Evolutionary conservation across 78 protist species (phyloP).

Genomic region (Creolimax fragrantissima): DNA sequence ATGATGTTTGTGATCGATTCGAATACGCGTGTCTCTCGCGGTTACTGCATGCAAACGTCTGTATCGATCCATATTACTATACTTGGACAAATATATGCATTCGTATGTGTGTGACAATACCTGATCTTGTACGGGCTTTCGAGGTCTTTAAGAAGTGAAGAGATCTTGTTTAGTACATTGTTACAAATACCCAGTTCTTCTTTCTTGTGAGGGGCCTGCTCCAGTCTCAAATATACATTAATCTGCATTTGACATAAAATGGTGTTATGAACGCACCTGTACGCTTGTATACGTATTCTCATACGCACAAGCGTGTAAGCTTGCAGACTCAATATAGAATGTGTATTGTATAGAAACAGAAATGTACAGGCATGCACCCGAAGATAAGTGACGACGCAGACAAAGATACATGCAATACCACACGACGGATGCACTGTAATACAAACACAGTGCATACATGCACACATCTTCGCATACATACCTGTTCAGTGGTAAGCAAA

Average conservation of each 20-base stretch:
- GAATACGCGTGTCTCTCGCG: background rate
- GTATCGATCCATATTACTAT: background rate
- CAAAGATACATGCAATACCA: too few relatives aligned
- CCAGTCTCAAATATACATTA: conserved; percentile 31
- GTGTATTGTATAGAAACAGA: too few relatives aligned
- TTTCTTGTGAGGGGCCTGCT: conserved; percentile 16
- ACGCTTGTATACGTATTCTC: background rate
- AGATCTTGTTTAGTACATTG: conserved; percentile 23
- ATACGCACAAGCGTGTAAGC: too few relatives aligned
- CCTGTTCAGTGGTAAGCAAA: conserved; percentile 29
- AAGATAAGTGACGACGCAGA: too few relatives aligned
- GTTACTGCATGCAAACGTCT: background rate
- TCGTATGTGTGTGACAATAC: background rate
- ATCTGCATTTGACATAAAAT: conserved; percentile 20
- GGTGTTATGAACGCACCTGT: background rate
- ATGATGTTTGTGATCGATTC: background rate
- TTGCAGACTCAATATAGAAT: too few relatives aligned
- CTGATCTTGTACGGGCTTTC: conserved; percentile 36
- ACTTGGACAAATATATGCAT: background rate
- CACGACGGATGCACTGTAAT: too few relatives aligned
- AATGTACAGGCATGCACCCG: too few relatives aligned
- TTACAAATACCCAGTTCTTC: conserved; percentile 13
- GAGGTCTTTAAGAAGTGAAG: conserved; percentile 26
- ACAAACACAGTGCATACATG: too few relatives aligned
- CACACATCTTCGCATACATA: background rate